A percentile compares a stretch with the other conserved stretches of the same genome.
These are phyloP conservation scores for Lachnellula cervina DNA, from an alignment of 2,329 filamentous ascomycete genomes.

Conservation along the genomic window DNA sequence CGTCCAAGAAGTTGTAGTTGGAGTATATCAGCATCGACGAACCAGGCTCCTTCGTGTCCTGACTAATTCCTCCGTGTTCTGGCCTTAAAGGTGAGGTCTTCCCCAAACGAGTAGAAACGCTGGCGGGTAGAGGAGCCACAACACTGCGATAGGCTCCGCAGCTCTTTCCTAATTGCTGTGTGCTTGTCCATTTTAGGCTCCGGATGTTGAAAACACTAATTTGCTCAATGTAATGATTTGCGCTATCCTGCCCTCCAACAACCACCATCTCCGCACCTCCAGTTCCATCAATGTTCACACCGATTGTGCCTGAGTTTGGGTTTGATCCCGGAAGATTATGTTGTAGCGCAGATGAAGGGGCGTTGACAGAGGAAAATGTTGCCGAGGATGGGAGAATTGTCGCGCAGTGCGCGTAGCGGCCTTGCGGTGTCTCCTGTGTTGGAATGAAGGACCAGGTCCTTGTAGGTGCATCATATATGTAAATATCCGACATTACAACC, in stretches of 20 bases:
- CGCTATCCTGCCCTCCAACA: constrained; percentile 90
- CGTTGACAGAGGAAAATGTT: constrained; percentile 76
- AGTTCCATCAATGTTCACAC: constrained; percentile 81
- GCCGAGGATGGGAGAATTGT: constrained; percentile 86
- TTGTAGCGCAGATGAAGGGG: constrained; percentile 79
- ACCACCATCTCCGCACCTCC: constrained; percentile 97
- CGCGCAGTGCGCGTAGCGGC: constrained; percentile 93
- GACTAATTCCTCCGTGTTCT: constrained; percentile 40
- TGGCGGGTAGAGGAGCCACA: constrained; percentile 72
- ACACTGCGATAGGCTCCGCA: constrained; percentile 97
- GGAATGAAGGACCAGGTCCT: constrained; percentile 81
- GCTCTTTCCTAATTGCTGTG: constrained; percentile 78
- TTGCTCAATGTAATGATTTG: constrained; percentile 99
- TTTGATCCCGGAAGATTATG: constrained; percentile 81
- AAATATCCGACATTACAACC: constrained; percentile 95
- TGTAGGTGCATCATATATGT: constrained; percentile 84
- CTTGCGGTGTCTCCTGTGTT: constrained; percentile 78
- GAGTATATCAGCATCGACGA: constrained; percentile 94
- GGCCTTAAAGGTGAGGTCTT: constrained; percentile 40
- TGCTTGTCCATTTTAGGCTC: constrained; percentile 92
- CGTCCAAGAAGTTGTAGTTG: constrained; percentile 97
- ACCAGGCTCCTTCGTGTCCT: constrained; percentile 52
- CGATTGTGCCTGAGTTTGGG: constrained; percentile 81
- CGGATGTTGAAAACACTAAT: constrained; percentile 97
- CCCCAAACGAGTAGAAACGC: constrained; percentile 62